A percentile compares a stretch with the other conserved stretches of the same genome.
Evolutionary conservation across 1,284 basidiomycete genomes (phyloP).

Genomic region (Mycena sp.): DNA sequence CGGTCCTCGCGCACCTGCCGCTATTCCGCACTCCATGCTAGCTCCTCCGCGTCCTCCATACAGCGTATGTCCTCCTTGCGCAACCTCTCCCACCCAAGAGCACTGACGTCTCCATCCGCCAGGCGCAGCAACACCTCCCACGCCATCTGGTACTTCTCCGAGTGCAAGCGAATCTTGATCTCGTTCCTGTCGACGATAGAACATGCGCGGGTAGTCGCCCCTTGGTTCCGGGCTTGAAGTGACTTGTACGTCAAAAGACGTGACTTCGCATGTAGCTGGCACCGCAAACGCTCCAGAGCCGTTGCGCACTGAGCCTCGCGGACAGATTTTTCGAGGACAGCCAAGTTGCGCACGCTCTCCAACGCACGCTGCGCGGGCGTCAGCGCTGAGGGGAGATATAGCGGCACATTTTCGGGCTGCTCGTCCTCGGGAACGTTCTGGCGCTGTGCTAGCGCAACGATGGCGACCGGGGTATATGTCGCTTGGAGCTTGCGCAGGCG

Average conservation of each 20-base stretch:
- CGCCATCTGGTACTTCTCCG: constrained; percentile 17
- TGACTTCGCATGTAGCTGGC: not conserved
- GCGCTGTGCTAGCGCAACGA: not conserved
- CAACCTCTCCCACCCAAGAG: constrained; percentile 9
- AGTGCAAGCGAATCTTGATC: constrained; percentile 17
- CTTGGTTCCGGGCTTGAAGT: constrained; percentile 11
- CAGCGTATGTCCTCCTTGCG: not conserved
- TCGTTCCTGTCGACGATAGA: constrained; percentile 5
- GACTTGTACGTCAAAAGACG: not conserved
- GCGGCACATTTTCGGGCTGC: not conserved
- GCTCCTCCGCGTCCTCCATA: not conserved
- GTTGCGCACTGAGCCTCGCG: not conserved
- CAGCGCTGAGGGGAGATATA: not conserved
- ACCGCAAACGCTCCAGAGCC: not conserved
- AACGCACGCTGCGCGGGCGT: not conserved
- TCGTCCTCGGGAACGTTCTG: not conserved
- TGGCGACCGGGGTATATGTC: not conserved
- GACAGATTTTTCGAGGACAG: not conserved
- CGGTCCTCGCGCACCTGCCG: not conserved
- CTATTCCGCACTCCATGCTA: not conserved
- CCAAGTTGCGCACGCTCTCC: not conserved
- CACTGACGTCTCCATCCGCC: not conserved
- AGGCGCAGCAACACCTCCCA: constrained; percentile 7
- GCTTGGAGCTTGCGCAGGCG: not conserved
- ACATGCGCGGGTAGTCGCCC: constrained; percentile 8